Percentiles rank a stretch among this genome's conserved stretches.
Evolutionary conservation across 331 rosid genomes (phyloP).

Genomic region (Ulmus americana): DNA sequence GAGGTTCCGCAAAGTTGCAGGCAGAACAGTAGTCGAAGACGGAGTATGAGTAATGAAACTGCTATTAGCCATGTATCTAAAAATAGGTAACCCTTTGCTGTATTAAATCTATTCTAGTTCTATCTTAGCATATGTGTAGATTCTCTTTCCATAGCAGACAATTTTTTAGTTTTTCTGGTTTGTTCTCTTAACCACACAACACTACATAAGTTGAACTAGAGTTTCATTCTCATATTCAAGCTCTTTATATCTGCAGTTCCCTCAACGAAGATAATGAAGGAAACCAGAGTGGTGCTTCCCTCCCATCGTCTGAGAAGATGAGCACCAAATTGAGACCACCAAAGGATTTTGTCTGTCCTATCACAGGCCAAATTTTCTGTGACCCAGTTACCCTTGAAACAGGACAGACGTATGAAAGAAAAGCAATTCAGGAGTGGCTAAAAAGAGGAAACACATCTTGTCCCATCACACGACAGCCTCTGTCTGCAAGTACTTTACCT

Average conservation of each 20-base stretch:
- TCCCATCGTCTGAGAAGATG: conserved; percentile 45
- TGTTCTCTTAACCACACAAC: background rate
- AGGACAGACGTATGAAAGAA: conserved; percentile 89
- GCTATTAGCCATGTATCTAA: conserved; percentile 34
- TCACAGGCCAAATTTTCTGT: conserved; percentile 73
- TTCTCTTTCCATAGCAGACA: background rate
- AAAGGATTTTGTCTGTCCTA: conserved; percentile 84
- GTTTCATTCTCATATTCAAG: conserved; percentile 3
- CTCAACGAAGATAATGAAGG: conserved; percentile 54
- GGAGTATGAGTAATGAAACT: conserved; percentile 34
- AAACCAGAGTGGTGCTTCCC: conserved; percentile 38
- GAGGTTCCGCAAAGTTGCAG: conserved; percentile 32
- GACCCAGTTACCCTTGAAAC: conserved; percentile 98
- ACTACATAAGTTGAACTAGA: background rate
- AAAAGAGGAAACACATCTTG: conserved; percentile 85
- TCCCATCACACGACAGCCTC: conserved; percentile 76
- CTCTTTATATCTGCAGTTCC: conserved; percentile 49
- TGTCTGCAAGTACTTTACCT: conserved; percentile 57
- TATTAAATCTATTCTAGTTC: background rate
- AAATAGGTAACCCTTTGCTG: conserved; percentile 43
- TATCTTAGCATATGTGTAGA: no score
- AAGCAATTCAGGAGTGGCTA: conserved; percentile 91
- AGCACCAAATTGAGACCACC: conserved; percentile 54
- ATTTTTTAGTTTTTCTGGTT: background rate
- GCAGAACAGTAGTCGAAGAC: conserved; percentile 28